Percentiles rank a stretch among this genome's conserved stretches.
phyloP scores from a whole-genome alignment of 2,329 filamentous ascomycete species.

The Pestalotiopsis sp. region DNA sequence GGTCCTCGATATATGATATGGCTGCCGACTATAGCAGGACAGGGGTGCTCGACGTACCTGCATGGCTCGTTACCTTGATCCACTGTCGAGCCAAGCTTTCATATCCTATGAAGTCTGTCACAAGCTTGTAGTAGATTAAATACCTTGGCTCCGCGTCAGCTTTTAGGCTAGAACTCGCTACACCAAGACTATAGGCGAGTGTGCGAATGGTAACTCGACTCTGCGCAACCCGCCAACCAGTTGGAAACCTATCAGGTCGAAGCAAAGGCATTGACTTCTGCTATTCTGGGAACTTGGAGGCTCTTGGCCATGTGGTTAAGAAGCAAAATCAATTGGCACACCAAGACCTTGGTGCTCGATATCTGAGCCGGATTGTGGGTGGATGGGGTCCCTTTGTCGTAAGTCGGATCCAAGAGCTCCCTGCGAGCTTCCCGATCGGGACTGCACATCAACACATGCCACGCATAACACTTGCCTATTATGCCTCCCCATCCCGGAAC shows the following conservation, averaged over 20 bases:
- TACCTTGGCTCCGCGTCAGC: conserved; percentile 10
- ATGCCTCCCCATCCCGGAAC: background rate
- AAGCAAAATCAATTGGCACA: background rate
- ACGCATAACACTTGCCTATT: conserved; percentile 10
- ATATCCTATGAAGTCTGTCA: background rate
- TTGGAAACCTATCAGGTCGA: background rate
- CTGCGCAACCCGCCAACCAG: background rate
- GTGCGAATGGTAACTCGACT: background rate
- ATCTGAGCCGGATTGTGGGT: background rate
- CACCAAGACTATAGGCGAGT: background rate
- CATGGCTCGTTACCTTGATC: background rate
- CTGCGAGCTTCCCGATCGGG: conserved; percentile 8
- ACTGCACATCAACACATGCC: background rate
- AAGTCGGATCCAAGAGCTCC: background rate
- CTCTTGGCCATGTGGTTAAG: background rate
- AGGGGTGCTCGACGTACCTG: background rate
- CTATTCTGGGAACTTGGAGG: background rate
- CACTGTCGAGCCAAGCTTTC: background rate
- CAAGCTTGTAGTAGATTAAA: conserved; percentile 7
- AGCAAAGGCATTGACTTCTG: background rate
- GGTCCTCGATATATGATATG: background rate
- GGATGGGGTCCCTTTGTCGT: background rate
- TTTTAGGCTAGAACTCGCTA: background rate
- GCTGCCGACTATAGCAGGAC: background rate
- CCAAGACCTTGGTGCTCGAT: background rate